Evolutionary conservation across 805 yeast genomes (phyloP).

Genomic region (Yarrowia sp.): DNA sequence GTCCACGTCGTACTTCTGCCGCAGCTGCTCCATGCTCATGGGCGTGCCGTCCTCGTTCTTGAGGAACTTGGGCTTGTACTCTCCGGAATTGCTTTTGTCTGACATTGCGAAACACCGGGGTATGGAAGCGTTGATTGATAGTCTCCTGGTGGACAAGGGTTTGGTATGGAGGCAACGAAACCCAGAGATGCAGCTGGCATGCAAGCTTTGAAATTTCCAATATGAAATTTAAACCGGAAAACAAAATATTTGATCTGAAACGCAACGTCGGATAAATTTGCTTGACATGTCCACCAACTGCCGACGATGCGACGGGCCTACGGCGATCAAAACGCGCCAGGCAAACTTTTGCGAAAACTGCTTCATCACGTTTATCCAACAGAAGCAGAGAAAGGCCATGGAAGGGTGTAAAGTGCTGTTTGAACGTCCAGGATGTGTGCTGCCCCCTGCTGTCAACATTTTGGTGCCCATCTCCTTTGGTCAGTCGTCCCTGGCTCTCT

Average conservation of each 20-base stretch:
- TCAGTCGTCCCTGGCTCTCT: slow-evolving; percentile 66
- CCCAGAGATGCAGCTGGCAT: not conserved
- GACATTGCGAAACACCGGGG: not conserved
- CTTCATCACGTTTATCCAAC: slow-evolving; percentile 72
- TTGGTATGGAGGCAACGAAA: slow-evolving; percentile 22
- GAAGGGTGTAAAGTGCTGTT: slow-evolving; percentile 77
- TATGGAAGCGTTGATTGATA: not conserved
- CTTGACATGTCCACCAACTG: not conserved
- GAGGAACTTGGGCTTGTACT: slow-evolving; percentile 27
- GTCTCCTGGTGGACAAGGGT: slow-evolving; percentile 1
- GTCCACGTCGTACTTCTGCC: slow-evolving; percentile 56
- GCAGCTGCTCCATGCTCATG: slow-evolving; percentile 32
- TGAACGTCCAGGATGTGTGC: slow-evolving; percentile 47
- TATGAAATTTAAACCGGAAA: not conserved
- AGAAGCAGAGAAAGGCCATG: slow-evolving; percentile 84
- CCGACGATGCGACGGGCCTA: slow-evolving; percentile 20
- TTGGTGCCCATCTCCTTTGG: slow-evolving; percentile 74
- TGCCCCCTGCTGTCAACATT: slow-evolving; percentile 54
- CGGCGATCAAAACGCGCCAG: slow-evolving; percentile 29
- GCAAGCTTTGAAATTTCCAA: slow-evolving; percentile 1
- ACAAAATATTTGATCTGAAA: not conserved
- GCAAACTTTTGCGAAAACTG: slow-evolving; percentile 53
- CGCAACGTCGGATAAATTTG: not conserved
- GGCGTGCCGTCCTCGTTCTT: slow-evolving; percentile 33
- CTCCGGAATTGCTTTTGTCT: slow-evolving; percentile 7